Conservation (phyloP, 2,329 filamentous ascomycete species). For the Macrophomina pseudophaseolina region DNA sequence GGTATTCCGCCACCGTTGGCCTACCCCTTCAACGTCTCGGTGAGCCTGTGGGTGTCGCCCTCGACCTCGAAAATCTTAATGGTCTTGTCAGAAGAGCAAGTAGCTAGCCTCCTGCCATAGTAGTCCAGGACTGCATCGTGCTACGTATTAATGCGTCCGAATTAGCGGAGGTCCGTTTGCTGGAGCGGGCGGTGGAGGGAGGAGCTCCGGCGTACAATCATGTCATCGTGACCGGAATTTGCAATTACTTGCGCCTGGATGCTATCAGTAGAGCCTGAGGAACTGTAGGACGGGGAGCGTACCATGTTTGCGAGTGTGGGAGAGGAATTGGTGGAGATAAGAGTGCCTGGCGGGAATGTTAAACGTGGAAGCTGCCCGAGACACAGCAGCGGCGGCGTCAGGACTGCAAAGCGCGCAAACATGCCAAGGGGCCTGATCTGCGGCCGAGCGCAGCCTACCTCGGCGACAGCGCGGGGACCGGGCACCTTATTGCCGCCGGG, state of each 20-base stretch:
- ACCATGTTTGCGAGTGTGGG: conserved; percentile 27
- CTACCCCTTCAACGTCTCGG: conserved; percentile 94
- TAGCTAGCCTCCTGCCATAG: conserved; percentile 94
- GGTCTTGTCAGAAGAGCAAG: conserved; percentile 96
- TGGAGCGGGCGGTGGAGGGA: conserved; percentile 19
- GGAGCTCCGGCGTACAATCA: conserved; percentile 79
- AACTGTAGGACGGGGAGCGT: conserved; percentile 8
- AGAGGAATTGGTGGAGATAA: conserved; percentile 17
- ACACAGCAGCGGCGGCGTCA: conserved; percentile 5
- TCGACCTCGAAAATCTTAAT: conserved; percentile 99
- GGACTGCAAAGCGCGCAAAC: conserved; percentile 24
- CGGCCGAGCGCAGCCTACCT: not conserved
- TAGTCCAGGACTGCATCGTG: conserved; percentile 99
- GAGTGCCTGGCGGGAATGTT: conserved; percentile 18
- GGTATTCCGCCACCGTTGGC: conserved; percentile 31
- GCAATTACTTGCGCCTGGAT: conserved; percentile 76
- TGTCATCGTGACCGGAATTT: conserved; percentile 94
- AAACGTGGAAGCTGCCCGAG: conserved; percentile 26
- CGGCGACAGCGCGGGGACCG: conserved; percentile 13
- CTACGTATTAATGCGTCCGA: conserved; percentile 44
- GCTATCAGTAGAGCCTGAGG: conserved; percentile 28
- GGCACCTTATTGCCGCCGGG: conserved; percentile 20
- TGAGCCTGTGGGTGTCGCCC: conserved; percentile 84
- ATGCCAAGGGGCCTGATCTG: not conserved
- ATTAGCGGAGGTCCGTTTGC: conserved; percentile 24